phyloP scores from a whole-genome alignment of 1,284 basidiomycete species.

The Melampsora larici-populina region DNA sequence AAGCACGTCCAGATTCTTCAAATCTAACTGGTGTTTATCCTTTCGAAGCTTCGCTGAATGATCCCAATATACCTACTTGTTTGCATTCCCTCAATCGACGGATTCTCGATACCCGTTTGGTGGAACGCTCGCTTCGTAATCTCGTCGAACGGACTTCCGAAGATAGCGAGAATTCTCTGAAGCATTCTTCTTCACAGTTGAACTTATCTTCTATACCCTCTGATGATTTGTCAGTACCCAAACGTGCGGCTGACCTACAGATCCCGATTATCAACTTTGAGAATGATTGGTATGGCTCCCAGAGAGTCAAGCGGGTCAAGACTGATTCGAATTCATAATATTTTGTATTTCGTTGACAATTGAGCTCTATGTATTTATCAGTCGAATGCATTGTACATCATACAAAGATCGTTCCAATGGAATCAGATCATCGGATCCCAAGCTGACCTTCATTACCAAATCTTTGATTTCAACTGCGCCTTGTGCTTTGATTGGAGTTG shows the following conservation, averaged over 20 bases:
- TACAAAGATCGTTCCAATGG: no score
- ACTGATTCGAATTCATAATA: no score
- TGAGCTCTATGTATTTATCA: no score
- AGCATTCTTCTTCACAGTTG: background rate
- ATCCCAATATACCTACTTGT: slow-evolving; percentile 33
- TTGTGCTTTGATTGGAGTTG: no score
- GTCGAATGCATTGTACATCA: no score
- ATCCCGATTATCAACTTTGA: slow-evolving; percentile 40
- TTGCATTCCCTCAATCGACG: slow-evolving; percentile 20
- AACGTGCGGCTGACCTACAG: slow-evolving; percentile 6
- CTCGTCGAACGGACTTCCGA: slow-evolving; percentile 20
- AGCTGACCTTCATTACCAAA: no score
- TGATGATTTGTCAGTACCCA: background rate
- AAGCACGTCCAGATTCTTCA: background rate
- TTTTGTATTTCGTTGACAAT: no score
- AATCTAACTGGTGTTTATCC: background rate
- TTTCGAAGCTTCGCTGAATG: background rate
- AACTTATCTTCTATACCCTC: background rate
- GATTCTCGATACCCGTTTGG: slow-evolving; percentile 29
- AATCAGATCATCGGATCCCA: no score
- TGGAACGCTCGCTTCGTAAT: slow-evolving; percentile 34
- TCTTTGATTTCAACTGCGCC: no score
- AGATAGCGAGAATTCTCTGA: background rate
- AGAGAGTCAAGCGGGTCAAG: background rate
- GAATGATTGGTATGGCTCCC: slow-evolving; percentile 17